Base-by-base conservation (phyloP, 176 grass and related monocot genomes). In the Luzula sylvatica region DNA sequence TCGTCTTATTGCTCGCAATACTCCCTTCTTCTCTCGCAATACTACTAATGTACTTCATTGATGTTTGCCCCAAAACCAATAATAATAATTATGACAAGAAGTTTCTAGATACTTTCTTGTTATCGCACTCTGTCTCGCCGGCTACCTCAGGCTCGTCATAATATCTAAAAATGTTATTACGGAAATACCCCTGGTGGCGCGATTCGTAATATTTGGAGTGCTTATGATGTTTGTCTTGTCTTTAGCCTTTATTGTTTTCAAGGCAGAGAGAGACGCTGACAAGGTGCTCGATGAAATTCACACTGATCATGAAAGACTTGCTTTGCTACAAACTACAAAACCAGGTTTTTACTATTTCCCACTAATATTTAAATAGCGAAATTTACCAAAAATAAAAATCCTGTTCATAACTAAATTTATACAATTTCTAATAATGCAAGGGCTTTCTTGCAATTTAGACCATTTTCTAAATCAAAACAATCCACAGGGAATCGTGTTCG, bases 91-190 rank as follows among this genome's bases (percentile, higher is more conserved):
- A 65, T 15, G 66, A 76, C 72, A 95, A 86, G 29, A 88, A 81
- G 51, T 81, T 82, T 56, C 70, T 95, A 4, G 70, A 81, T 38
- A 72, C 73, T 44, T 95, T 88, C 62, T 95, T 30, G 30, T 95
- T 38, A 81, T 95, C 7, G 80, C 89, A 0, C 20, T 95, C 27
- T 69, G 53, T 6, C 38, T 88, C 62, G 89, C 89, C 2, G 74
- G 63, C 13, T 95, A 88, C 69, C 77, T 88, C 40, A 95, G 88
- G 89, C 24, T 82, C 15, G 42, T 69, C 68, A 94, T 95, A 84
- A 85, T 95, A 66, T 75, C 76, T 32, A 65, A 73, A n/a, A 65
- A 57, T 72, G 38, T 84, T n/a, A 60, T 73, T 25, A 12, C 23
- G 18, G 50, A 29, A 20, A 49, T 82, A 68, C 71, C 72, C 53